phyloP scores from a whole-genome alignment of 2,329 filamentous ascomycete species.

The Penicillium sp. region DNA sequence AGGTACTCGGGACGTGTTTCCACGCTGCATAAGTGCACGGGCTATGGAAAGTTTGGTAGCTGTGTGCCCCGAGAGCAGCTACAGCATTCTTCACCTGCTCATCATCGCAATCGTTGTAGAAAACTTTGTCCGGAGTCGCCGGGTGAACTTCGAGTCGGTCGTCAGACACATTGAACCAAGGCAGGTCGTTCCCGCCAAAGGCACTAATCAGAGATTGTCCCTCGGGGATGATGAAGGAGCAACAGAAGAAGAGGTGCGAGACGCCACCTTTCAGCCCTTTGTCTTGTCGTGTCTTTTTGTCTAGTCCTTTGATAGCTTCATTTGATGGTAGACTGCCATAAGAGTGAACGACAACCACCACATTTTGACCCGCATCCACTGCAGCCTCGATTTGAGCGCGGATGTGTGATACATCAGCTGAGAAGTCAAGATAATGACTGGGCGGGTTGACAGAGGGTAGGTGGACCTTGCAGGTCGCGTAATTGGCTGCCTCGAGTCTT shows the following conservation, averaged over 20 bases:
- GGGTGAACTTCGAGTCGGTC: constrained; percentile 1
- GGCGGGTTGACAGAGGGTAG: constrained; percentile 1
- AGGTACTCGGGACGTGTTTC: constrained; percentile 7
- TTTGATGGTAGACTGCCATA: constrained; percentile 5
- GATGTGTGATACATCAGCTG: constrained; percentile 1
- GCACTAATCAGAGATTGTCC: constrained; percentile 5
- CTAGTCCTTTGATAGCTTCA: constrained; percentile 6
- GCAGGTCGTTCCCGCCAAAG: constrained; percentile 5
- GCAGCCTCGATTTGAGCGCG: not conserved
- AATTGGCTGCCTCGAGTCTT: constrained; percentile 3
- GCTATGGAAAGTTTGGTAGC: constrained; percentile 5
- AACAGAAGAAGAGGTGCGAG: constrained; percentile 6
- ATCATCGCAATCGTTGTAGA: constrained; percentile 5
- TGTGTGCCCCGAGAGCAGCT: not conserved
- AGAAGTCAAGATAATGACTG: not conserved
- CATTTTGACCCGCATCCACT: not conserved
- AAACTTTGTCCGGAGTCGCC: not conserved
- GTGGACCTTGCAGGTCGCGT: constrained; percentile 5
- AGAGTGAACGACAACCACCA: constrained; percentile 6
- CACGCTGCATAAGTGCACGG: constrained; percentile 7
- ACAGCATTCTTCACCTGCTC: not conserved
- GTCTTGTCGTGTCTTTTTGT: constrained; percentile 2
- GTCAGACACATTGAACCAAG: constrained; percentile 4
- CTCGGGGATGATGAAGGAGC: constrained; percentile 7
- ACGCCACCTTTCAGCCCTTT: constrained; percentile 4